Percentiles rank a stretch among this genome's conserved stretches.
Conservation (phyloP, 306 rosid genomes). For the Betula pendula region DNA sequence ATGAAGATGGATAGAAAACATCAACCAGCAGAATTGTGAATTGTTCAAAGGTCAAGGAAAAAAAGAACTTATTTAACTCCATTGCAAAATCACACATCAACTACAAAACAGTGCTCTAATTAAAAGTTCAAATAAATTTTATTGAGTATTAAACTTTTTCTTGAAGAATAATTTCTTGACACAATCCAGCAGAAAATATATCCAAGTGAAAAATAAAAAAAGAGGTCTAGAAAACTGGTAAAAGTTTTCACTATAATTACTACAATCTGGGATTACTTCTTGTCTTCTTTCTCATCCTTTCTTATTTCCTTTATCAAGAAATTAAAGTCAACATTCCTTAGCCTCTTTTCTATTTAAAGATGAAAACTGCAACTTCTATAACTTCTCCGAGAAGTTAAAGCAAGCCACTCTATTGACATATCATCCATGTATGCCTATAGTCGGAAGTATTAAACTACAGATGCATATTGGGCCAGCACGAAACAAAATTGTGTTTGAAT, state of each 20-base stretch:
- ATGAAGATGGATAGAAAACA: conserved; percentile 13
- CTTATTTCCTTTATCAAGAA: neutral
- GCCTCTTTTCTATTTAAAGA: neutral
- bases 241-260: neutral
- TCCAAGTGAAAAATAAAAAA: neutral
- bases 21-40: neutral
- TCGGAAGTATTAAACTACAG: neutral
- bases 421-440: no score
- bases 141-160: neutral
- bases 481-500: neutral
- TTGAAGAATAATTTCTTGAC: neutral
- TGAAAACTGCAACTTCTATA: neutral
- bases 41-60: neutral
- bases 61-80: neutral
- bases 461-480: neutral
- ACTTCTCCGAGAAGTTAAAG: neutral
- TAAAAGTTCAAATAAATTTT: neutral
- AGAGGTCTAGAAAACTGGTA: neutral
- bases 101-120: neutral
- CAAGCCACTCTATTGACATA: neutral
- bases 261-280: neutral
- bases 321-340: neutral
- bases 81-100: neutral
- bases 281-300: neutral
- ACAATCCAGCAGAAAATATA: neutral